A percentile compares a stretch with the other conserved stretches of the same genome.
Conservation (phyloP, 192 early-diverging fungal genomes). For the Coemansia sp. region DNA sequence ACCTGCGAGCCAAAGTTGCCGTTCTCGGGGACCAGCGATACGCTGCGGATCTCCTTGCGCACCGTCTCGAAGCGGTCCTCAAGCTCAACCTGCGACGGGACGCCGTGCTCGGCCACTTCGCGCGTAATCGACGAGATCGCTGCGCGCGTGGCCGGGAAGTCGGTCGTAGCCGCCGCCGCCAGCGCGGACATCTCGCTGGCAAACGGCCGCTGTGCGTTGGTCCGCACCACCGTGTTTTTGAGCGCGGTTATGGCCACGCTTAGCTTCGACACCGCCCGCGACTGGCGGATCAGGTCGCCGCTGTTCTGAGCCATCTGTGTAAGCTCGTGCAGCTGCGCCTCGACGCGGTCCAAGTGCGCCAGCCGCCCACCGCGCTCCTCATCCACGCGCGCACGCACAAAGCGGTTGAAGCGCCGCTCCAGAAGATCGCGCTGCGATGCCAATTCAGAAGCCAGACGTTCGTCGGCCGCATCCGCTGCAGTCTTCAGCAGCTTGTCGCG, state of each 20-base stretch:
- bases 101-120: conserved; percentile 58
- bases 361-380: conserved; percentile 87
- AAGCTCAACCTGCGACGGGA: conserved; percentile 65
- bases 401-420: conserved; percentile 74
- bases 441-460: conserved; percentile 63
- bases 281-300: conserved; percentile 64
- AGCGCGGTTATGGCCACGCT: conserved; percentile 68
- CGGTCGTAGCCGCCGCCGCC: conserved; percentile 54
- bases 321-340: conserved; percentile 72
- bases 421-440: conserved; percentile 65
- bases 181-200: conserved; percentile 66
- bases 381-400: conserved; percentile 80
- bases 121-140: conserved; percentile 65
- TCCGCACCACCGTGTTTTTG: conserved; percentile 52
- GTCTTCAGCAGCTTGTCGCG: conserved; percentile 52
- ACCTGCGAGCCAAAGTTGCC: conserved; percentile 84
- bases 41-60: conserved; percentile 65
- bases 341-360: conserved; percentile 79
- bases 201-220: conserved; percentile 59
- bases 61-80: conserved; percentile 69
- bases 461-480: conserved; percentile 43
- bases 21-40: conserved; percentile 82
- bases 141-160: conserved; percentile 52
- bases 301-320: conserved; percentile 65
- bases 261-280: conserved; percentile 57